phyloP scores from a whole-genome alignment of 1,284 basidiomycete genomes.

The Cutaneotrichosporon cutaneum region DNA sequence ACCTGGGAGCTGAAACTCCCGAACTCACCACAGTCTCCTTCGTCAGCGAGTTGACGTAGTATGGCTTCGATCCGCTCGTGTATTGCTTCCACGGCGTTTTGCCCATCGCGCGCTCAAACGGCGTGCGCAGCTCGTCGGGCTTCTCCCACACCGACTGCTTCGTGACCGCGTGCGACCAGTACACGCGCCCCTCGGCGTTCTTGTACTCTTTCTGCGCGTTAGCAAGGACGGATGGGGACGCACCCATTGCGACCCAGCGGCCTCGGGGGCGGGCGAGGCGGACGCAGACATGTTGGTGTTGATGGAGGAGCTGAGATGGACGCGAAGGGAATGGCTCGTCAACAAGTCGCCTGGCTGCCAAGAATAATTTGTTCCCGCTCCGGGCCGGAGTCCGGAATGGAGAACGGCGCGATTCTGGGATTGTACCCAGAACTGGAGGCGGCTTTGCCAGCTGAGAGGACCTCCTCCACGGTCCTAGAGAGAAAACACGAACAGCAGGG shows the following conservation, averaged over 20 bases:
- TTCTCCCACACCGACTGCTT: constrained; percentile 56
- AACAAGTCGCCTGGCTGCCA: background rate
- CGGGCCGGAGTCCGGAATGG: too few relatives aligned
- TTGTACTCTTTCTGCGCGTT: constrained; percentile 46
- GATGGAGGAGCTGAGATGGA: background rate
- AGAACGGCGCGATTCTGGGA: too few relatives aligned
- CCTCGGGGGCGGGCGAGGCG: constrained; percentile 25
- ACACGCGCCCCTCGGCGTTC: constrained; percentile 48
- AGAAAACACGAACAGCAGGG: too few relatives aligned
- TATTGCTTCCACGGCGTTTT: constrained; percentile 92
- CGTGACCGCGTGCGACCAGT: constrained; percentile 53
- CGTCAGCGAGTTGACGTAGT: constrained; percentile 74
- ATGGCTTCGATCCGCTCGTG: constrained; percentile 80
- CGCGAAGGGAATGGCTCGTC: background rate
- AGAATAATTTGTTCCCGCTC: background rate
- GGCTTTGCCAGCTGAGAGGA: too few relatives aligned
- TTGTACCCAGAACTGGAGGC: too few relatives aligned
- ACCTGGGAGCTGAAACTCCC: too few relatives aligned
- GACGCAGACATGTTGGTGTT: constrained; percentile 14
- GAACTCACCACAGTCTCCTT: constrained; percentile 48
- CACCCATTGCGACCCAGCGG: constrained; percentile 29
- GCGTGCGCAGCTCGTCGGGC: constrained; percentile 60
- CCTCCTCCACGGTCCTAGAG: too few relatives aligned
- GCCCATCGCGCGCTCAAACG: constrained; percentile 84
- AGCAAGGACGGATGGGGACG: background rate